phyloP scores from a whole-genome alignment of 805 yeast genomes.

The Lipomyces sp. region DNA sequence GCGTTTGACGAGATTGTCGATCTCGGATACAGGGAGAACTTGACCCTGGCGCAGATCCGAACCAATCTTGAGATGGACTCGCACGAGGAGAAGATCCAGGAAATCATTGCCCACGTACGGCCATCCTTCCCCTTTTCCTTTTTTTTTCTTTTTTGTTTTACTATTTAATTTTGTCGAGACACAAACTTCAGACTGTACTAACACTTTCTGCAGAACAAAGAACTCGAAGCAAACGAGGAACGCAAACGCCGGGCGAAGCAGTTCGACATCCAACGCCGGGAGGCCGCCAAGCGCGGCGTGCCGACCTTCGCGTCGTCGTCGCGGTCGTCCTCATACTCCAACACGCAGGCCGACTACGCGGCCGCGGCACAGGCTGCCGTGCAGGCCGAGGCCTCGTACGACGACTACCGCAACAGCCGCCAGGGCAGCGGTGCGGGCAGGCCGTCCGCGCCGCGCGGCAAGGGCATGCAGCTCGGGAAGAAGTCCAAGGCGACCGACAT shows the following conservation, averaged over 20 bases:
- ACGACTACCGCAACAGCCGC: slow-evolving; percentile 17
- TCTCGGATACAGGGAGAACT: slow-evolving; percentile 85
- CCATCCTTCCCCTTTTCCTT: neutral
- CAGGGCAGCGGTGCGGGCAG: slow-evolving; percentile 7
- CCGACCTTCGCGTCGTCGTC: slow-evolving; percentile 3
- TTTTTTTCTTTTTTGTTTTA: no score
- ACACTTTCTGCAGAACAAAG: slow-evolving; percentile 72
- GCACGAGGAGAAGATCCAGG: slow-evolving; percentile 97
- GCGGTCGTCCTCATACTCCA: slow-evolving; percentile 18
- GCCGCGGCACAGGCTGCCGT: slow-evolving; percentile 18
- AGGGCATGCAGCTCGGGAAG: slow-evolving; percentile 78
- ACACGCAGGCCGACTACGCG: slow-evolving; percentile 20
- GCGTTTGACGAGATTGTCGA: slow-evolving; percentile 93
- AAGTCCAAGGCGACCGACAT: slow-evolving; percentile 38
- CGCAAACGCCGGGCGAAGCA: slow-evolving; percentile 93
- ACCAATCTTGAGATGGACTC: slow-evolving; percentile 96
- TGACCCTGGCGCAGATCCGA: slow-evolving; percentile 74
- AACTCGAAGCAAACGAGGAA: slow-evolving; percentile 93
- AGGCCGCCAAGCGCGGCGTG: slow-evolving; percentile 39
- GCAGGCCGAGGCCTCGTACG: slow-evolving; percentile 20
- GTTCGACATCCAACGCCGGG: slow-evolving; percentile 54
- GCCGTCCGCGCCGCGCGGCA: slow-evolving; percentile 46
- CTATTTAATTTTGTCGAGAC: no score
- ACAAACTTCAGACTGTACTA: neutral
- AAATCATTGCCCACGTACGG: slow-evolving; percentile 63